Base-by-base conservation (phyloP, 2,329 filamentous ascomycete genomes). In the Penicillium sp. region DNA sequence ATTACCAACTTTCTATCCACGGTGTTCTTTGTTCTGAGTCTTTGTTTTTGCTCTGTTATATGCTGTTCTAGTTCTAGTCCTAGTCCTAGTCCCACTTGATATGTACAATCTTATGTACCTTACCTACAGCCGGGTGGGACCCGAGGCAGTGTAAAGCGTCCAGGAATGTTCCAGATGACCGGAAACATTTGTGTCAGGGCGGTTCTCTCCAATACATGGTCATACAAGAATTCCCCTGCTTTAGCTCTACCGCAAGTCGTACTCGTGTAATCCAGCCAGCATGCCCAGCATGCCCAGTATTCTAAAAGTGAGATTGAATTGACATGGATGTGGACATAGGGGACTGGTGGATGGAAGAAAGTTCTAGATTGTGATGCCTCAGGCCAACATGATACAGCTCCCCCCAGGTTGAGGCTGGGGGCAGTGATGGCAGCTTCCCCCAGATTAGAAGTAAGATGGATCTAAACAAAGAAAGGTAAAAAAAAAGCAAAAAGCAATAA, bases 301-400 rank as follows among this genome's bases (percentile, higher is more conserved):
- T 28, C 10, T 28, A 10, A 28, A 28, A 5, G 10, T 28, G 5
- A 28, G 10, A 5, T 28, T 28, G 10, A 28, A 28, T 28, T 28
- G 24, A 28, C 5, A 5, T 28, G 24, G 5, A 28, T 28, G n/a
- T n/a, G n/a, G 5, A 28, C 24, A 5, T 5, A 10, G 24, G 24
- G 24, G 24, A 28, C 5, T 28, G 24, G 10, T 5, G 24, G 10
- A 28, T 5, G 5, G 24, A 37, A 18, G 29, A 11, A 71, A 60
- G 59, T 71, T 71, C 69, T 69, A 70, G 68, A 68, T 63, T 53
- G 5, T 28, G 23, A 4, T 13, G 63, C 60, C 60, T 64, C 40
- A 65, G 59, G 59, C 48, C 56, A 1, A 16, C 21, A 36, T 42
- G 19, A 36, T 42, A 10, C 7, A 47, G 48, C 37, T 51, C 55